These are phyloP conservation scores for Glycine tomentella DNA, from an alignment of 306 rosid genomes.

Conservation along the genomic window DNA sequence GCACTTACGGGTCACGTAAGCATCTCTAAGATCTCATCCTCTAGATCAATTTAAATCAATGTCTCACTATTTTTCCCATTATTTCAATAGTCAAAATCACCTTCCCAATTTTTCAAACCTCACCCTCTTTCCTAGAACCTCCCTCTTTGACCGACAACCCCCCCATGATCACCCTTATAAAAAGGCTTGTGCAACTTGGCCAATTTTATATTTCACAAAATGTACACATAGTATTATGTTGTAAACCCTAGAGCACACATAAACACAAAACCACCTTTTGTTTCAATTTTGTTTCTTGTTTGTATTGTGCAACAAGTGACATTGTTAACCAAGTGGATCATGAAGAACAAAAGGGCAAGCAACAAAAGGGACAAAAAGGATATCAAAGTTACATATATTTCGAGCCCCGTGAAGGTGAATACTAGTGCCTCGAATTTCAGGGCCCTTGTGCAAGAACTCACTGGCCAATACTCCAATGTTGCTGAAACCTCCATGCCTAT, in stretches of 20 bases:
- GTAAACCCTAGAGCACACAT: not conserved
- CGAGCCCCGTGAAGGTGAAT: constrained; percentile 85
- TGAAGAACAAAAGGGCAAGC: constrained; percentile 56
- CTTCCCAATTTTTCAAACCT: constrained; percentile 23
- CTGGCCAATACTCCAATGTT: constrained; percentile 79
- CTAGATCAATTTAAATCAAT: not conserved
- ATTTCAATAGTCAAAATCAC: constrained; percentile 34
- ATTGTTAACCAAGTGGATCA: not conserved
- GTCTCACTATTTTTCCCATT: constrained; percentile 34
- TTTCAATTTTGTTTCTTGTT: not conserved
- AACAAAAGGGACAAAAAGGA: constrained; percentile 53
- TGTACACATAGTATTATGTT: not conserved
- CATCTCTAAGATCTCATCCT: constrained; percentile 5
- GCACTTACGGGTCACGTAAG: constrained; percentile 54
- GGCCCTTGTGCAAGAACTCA: constrained; percentile 88
- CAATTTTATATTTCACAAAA: constrained; percentile 19
- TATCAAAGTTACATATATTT: constrained; percentile 79
- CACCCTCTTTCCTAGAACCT: constrained; percentile 54
- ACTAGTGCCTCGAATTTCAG: constrained; percentile 81
- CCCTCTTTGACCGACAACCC: constrained; percentile 43
- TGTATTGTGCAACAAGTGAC: not conserved
- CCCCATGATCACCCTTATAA: constrained; percentile 44
- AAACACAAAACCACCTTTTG: not conserved
- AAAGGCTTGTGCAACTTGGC: constrained; percentile 27
- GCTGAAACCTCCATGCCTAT: constrained; percentile 52